A percentile compares a stretch with the other conserved stretches of the same genome.
These are phyloP conservation scores for Amanita pseudoporphyria DNA, from an alignment of 768 basidiomycete species.

Conservation along the genomic window DNA sequence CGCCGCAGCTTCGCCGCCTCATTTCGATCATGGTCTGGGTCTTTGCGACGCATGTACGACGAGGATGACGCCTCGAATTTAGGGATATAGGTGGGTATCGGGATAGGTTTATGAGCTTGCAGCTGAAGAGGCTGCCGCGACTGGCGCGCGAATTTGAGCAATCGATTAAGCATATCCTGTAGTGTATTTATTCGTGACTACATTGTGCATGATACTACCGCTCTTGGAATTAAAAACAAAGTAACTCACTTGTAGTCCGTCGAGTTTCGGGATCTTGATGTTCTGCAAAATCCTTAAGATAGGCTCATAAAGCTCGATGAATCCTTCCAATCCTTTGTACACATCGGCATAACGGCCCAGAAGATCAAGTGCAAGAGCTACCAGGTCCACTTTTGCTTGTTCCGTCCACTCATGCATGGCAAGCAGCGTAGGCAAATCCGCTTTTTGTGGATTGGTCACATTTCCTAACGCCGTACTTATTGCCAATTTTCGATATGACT, in stretches of 20 bases:
- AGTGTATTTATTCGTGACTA: constrained; percentile 40
- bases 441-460: constrained; percentile 28
- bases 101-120: constrained; percentile 93
- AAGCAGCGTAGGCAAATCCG: constrained; percentile 39
- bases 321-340: constrained; percentile 72
- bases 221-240: constrained; percentile 5
- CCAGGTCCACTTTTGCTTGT: constrained; percentile 66
- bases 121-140: constrained; percentile 71
- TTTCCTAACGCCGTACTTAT: constrained; percentile 33
- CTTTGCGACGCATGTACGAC: constrained; percentile 67
- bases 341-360: constrained; percentile 61
- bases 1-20: constrained; percentile 77
- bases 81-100: constrained; percentile 88
- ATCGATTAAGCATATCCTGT: constrained; percentile 41
- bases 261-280: constrained; percentile 36
- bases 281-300: constrained; percentile 46
- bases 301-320: constrained; percentile 79
- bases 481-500: constrained; percentile 28
- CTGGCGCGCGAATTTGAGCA: constrained; percentile 66
- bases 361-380: constrained; percentile 54
- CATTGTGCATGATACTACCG: constrained; percentile 8
- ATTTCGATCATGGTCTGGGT: constrained; percentile 89
- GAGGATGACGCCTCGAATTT: constrained; percentile 80
- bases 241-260: constrained; percentile 43
- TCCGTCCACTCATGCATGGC: constrained; percentile 27